phyloP scores from a whole-genome alignment of 2,329 filamentous ascomycete genomes.

The Penicillium decumbens region DNA sequence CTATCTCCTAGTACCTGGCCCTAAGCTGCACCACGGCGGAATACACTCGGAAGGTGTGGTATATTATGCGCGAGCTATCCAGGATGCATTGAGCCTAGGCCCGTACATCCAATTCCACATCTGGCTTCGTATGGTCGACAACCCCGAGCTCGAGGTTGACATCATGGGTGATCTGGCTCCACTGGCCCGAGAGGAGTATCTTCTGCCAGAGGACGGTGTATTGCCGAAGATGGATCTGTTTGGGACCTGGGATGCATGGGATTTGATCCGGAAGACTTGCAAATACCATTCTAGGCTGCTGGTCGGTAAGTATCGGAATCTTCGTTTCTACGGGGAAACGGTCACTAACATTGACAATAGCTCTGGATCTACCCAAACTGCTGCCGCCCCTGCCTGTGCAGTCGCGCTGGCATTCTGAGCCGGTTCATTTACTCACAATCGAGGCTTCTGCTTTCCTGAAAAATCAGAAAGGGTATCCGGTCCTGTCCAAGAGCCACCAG shows the following conservation, averaged over 20 bases:
- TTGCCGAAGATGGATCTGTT: constrained; percentile 62
- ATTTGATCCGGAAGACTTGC: constrained; percentile 77
- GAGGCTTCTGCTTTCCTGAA: constrained; percentile 52
- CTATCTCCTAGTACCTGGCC: constrained; percentile 77
- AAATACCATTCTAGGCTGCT: constrained; percentile 76
- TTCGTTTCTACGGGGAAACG: not conserved
- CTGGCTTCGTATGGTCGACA: constrained; percentile 77
- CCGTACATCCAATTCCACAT: constrained; percentile 75
- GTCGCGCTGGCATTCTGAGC: constrained; percentile 61
- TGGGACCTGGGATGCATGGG: constrained; percentile 89
- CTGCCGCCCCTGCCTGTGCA: constrained; percentile 55
- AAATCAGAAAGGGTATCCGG: constrained; percentile 56
- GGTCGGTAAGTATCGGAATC: constrained; percentile 63
- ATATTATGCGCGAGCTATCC: constrained; percentile 78
- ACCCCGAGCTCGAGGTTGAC: constrained; percentile 53
- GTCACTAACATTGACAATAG: constrained; percentile 35
- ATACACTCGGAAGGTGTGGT: constrained; percentile 49
- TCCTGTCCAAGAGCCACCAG: constrained; percentile 56
- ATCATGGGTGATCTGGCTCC: constrained; percentile 44
- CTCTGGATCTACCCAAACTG: constrained; percentile 55
- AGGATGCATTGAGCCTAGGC: constrained; percentile 70
- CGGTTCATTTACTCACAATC: constrained; percentile 54
- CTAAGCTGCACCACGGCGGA: constrained; percentile 58
- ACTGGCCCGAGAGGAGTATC: constrained; percentile 41
- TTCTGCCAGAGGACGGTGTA: constrained; percentile 30